Evolutionary conservation across 164 flowering plant genomes (phyloP), one percentile per base, ranked within the genome.

Genomic region (Vitis amurensis): DNA sequence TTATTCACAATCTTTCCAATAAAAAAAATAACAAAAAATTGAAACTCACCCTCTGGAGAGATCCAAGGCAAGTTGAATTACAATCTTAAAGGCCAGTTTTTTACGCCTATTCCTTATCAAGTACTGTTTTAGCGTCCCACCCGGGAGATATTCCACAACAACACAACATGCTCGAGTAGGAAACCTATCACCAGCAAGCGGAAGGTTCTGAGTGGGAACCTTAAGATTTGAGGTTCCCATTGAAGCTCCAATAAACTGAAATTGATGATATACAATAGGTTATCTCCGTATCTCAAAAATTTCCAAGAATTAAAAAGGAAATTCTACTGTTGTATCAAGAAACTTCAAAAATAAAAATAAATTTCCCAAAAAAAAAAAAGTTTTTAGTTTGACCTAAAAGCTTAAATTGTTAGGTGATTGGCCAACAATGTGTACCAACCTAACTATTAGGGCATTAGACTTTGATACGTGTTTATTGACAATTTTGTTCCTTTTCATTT

Each of bases 231-330:
- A 79, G 50, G 90, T 82, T 58, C 92, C 92, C 90, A 88, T 85
- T 16, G 92, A 86, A 64, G 92, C 92, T 48, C 92, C 92, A 63
- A 88, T 55, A 74, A 88, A 88, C 92, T 88, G 81, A 23, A 44
- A 68, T 49, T 37, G 4, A 37, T 4, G 44, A 37, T 37, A 37
- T 37, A 37, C 44, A 37, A 23, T 37, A 37, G 44, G 44, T 37
- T 6, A 37, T 3, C 44, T 37, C 44, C 5, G 7, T 37, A 37
- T 37, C 44, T 37, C 7, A 37, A 37, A 37, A 37, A 3, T 37
- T 37, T 37, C 5, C 44, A 37, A 37, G 44, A 37, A 37, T 0
- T 6, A 37, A 37, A 37, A 37, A 37, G 44, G 6, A 37, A 37
- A 37, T 37, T 37, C 44, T 3, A 37, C 44, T 37, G 7, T 0